Conservation (phyloP, 1,284 basidiomycete species). For the Trichosporon asahii region DNA sequence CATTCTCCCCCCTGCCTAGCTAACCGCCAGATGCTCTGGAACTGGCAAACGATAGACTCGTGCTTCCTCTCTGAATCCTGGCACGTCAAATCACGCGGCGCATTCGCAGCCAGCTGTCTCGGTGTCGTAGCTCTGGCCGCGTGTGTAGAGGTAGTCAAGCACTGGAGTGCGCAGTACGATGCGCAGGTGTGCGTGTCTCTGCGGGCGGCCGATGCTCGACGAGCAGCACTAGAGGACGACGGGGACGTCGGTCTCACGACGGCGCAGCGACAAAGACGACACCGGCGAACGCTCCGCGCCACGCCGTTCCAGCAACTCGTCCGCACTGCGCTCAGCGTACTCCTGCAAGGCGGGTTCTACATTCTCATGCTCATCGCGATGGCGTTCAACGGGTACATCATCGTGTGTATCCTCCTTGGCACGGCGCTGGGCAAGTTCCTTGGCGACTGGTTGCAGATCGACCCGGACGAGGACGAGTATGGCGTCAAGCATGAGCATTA, state of each 20-base stretch:
- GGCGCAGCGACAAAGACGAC: slow-evolving; percentile 21
- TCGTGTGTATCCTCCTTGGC: slow-evolving; percentile 33
- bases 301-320: slow-evolving; percentile 34
- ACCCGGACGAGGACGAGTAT: background rate
- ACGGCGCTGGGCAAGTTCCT: slow-evolving; percentile 36
- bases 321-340: slow-evolving; percentile 26
- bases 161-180: slow-evolving; percentile 29
- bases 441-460: slow-evolving; percentile 32
- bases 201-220: background rate
- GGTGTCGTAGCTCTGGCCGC: slow-evolving; percentile 29
- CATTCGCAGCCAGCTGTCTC: slow-evolving; percentile 35
- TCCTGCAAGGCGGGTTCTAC: slow-evolving; percentile 28
- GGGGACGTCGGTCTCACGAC: slow-evolving; percentile 13
- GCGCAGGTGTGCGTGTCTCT: slow-evolving; percentile 11
- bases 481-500: background rate
- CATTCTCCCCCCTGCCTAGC: background rate
- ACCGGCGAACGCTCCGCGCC: slow-evolving; percentile 16
- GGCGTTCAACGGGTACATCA: slow-evolving; percentile 37
- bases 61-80: slow-evolving; percentile 35
- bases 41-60: slow-evolving; percentile 34
- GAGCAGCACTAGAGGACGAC: background rate
- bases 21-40: slow-evolving; percentile 36
- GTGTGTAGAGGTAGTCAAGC: slow-evolving; percentile 27
- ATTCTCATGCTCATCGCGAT: slow-evolving; percentile 38
- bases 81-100: slow-evolving; percentile 30